Base-by-base conservation (phyloP, 116 monocot genomes). In the Papilionanthe hybrid region DNA sequence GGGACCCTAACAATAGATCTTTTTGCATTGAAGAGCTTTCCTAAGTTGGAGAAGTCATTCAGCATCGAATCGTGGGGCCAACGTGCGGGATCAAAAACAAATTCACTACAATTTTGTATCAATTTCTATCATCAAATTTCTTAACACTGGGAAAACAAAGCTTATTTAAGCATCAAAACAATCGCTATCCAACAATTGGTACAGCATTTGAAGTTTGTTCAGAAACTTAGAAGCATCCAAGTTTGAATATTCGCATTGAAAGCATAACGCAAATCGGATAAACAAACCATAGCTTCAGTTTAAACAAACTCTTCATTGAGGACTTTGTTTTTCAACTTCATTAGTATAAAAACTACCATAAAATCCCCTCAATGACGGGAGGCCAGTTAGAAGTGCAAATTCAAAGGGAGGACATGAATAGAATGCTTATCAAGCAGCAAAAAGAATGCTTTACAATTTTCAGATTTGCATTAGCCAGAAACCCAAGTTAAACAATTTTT, bases 1-100 rank as follows among this genome's bases (percentile, higher is more conserved):
- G 94, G 94, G 22, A 97, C 92, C 65, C 97, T 82, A 20, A 97
- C 85, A 78, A 79, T 60, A 45, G 97, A 97, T 79, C 73, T 88
- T 76, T 94, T 83, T 47, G 97, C 97, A 83, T 80, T 89, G 87
- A 97, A 94, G 42, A 78, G 77, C 25, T 86, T 87, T 44, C 88
- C 85, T 78, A 97, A 76, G 47, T 87, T 86, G 65, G 63, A 1
- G 83, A 97, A 97, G 37, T 92, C 94, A 42, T 82, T 77, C 45
- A 92, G 80, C 88, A 97, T 83, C 75, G 65, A 78, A 78, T 78
- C 50, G 65, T 91, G 83, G 17, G 91, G 85, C 97, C 94, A 97
- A 19, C 48, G 82, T 50, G 78, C 72, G 80, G 94, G 91, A 87
- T 97, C 88, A 84, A 88, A 97, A 20, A 82, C 75, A 84, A 97